Percentiles rank a stretch among this genome's conserved stretches.
These are phyloP conservation scores for Globisporangium acanthophoron DNA, from an alignment of 352 stramenopile species.

Conservation along the genomic window DNA sequence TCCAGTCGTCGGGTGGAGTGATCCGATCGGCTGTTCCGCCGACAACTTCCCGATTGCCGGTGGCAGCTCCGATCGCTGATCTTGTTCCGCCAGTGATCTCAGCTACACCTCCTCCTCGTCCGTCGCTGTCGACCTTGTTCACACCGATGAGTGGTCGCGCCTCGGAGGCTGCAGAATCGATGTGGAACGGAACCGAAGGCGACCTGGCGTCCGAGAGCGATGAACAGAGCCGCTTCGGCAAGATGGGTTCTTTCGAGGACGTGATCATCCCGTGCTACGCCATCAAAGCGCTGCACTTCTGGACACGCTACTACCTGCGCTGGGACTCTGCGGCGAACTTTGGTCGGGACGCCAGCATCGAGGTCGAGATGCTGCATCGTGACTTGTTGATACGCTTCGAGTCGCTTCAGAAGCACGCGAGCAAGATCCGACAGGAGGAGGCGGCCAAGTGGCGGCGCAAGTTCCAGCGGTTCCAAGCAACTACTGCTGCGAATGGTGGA, in stretches of 20 bases:
- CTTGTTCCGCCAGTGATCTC: constrained; percentile 3
- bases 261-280: constrained; percentile 65
- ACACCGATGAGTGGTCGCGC: constrained; percentile 21
- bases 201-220: constrained; percentile 34
- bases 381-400: constrained; percentile 38
- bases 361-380: constrained; percentile 52
- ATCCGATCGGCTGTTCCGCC: neutral
- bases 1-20: constrained; percentile 10
- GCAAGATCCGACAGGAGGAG: constrained; percentile 22
- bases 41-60: constrained; percentile 14
- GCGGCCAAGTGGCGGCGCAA: constrained; percentile 25
- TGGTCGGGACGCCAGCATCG: constrained; percentile 51
- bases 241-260: constrained; percentile 35
- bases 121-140: constrained; percentile 35
- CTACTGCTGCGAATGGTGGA: neutral
- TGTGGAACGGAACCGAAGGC: constrained; percentile 25
- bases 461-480: constrained; percentile 9
- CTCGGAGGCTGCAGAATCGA: constrained; percentile 18
- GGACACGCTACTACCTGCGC: constrained; percentile 74
- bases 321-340: constrained; percentile 60
- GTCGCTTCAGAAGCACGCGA: constrained; percentile 18
- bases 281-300: constrained; percentile 69
- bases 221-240: constrained; percentile 25
- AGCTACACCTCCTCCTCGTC: constrained; percentile 10
- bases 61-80: constrained; percentile 3